These are phyloP conservation scores for Neocatenulostroma microsporum DNA, from an alignment of 2,329 filamentous ascomycete genomes.

Conservation along the genomic window DNA sequence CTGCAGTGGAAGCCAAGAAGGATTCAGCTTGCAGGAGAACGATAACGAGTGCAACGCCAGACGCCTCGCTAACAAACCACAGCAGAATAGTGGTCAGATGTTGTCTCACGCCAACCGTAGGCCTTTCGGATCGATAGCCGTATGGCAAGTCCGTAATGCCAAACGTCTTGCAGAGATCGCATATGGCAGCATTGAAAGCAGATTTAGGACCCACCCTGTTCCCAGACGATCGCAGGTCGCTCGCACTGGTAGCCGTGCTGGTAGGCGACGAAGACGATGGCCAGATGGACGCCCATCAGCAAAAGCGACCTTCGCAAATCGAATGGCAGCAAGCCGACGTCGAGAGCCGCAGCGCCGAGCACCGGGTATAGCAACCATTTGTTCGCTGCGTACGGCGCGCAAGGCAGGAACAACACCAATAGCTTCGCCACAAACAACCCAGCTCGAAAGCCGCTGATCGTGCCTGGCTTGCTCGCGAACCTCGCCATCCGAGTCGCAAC, in stretches of 20 bases:
- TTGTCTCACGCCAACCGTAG: no score
- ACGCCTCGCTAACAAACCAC: neutral
- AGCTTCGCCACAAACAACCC: slow-evolving; percentile 62
- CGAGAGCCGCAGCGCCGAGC: slow-evolving; percentile 59
- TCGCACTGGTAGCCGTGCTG: slow-evolving; percentile 6
- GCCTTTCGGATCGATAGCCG: no score
- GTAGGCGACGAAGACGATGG: slow-evolving; percentile 31
- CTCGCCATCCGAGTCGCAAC: slow-evolving; percentile 21
- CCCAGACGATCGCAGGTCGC: slow-evolving; percentile 4
- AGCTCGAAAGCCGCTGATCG: slow-evolving; percentile 42
- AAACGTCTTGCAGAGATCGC: no score
- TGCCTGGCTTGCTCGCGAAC: slow-evolving; percentile 29
- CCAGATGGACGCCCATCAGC: slow-evolving; percentile 42
- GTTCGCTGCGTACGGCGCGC: slow-evolving; percentile 63
- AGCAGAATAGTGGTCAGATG: no score
- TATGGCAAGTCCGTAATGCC: no score
- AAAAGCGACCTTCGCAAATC: slow-evolving; percentile 33
- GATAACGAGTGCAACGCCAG: no score
- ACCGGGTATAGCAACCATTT: slow-evolving; percentile 59
- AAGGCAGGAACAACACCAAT: slow-evolving; percentile 56
- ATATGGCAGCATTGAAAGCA: no score
- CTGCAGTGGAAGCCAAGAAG: no score
- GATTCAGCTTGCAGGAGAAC: no score
- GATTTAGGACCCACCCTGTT: no score
- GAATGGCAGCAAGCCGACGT: slow-evolving; percentile 39